These are phyloP conservation scores for Calonectria multiphialidica DNA, from an alignment of 2,329 filamentous ascomycete genomes.

Conservation along the genomic window DNA sequence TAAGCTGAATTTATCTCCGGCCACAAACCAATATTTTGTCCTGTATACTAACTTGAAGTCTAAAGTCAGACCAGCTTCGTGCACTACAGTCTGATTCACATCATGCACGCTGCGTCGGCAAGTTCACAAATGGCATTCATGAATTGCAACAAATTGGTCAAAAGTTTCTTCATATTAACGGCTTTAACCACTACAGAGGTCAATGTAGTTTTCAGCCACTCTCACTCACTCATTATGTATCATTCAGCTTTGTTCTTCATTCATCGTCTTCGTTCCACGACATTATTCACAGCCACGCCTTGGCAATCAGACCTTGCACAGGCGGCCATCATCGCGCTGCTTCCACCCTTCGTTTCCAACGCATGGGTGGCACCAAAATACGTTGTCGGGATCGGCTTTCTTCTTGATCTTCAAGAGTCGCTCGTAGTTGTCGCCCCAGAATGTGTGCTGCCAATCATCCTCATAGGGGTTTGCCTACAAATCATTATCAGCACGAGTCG, in stretches of 20 bases:
- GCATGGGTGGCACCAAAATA: constrained; percentile 63
- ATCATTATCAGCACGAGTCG: fast-evolving
- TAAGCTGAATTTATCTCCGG: too few species aligned
- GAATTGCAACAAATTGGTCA: too few species aligned
- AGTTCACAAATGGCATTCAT: too few species aligned
- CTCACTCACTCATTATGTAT: not conserved
- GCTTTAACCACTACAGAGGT: too few species aligned
- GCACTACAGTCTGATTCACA: too few species aligned
- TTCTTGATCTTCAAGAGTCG: constrained; percentile 59
- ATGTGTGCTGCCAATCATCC: constrained; percentile 52
- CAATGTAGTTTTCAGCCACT: too few species aligned
- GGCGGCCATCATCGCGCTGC: constrained; percentile 36
- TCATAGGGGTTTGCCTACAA: constrained; percentile 51
- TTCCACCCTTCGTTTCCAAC: constrained; percentile 59
- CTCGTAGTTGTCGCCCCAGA: constrained; percentile 61
- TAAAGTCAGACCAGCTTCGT: too few species aligned
- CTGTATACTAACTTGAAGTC: too few species aligned
- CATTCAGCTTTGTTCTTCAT: not conserved
- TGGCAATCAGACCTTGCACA: constrained; percentile 35
- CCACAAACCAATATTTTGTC: too few species aligned
- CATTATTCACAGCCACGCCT: not conserved
- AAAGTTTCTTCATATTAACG: not conserved
- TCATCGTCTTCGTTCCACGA: not conserved
- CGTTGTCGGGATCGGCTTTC: constrained; percentile 58
- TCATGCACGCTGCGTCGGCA: too few species aligned